Evolutionary conservation across 2,329 filamentous ascomycete species (phyloP), one percentile per base, ranked within the genome.

Genomic region (Ascochyta rabiei): DNA sequence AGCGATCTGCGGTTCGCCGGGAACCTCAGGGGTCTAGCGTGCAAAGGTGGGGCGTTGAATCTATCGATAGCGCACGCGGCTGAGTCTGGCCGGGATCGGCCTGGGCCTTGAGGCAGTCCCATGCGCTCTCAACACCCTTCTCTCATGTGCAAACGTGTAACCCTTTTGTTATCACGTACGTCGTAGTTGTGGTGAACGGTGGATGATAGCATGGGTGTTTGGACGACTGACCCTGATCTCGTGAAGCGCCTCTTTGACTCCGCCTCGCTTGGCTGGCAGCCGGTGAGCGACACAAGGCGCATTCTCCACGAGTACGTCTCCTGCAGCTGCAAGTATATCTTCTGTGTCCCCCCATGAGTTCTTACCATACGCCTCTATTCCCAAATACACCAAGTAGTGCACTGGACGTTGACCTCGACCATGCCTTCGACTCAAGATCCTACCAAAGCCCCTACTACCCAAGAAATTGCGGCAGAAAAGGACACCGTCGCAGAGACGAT

Each of bases 241-340:
- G 46, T 46, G 52, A 18, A 44, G 46, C 41, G 52, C 52, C 47
- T 50, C 46, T 24, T 21, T 9, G 30, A 31, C 52, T 55, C 46
- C 46, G 52, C 52, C 52, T 18, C 31, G 23, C 52, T 55, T 55
- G 46, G 46, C 52, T 35, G 37, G 16, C 37, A 16, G 28, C 51
- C 46, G 41, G 52, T 55, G 41, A 55, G 39, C 35, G 12, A 7
- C 40, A 24, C 10, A n/a, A n/a, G 35, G 16, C n/a, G 45, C 30
- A 46, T 37, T n/a, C 46, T 46, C 41, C 46, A 49, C 41, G 46
- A 55, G 52, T 46, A 46, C 30, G 15, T 34, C 2, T 13, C 5
- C 18, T 13, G 12, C 21, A 35, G 30, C 5, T 12, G 40, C 9
- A 16, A 4, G 12, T 37, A 37, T 15, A 37, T 26, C 18, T 19